A percentile compares a stretch with the other conserved stretches of the same genome.
phyloP scores from a whole-genome alignment of 2,329 filamentous ascomycete genomes.

The Pseudonectria foliicola region DNA sequence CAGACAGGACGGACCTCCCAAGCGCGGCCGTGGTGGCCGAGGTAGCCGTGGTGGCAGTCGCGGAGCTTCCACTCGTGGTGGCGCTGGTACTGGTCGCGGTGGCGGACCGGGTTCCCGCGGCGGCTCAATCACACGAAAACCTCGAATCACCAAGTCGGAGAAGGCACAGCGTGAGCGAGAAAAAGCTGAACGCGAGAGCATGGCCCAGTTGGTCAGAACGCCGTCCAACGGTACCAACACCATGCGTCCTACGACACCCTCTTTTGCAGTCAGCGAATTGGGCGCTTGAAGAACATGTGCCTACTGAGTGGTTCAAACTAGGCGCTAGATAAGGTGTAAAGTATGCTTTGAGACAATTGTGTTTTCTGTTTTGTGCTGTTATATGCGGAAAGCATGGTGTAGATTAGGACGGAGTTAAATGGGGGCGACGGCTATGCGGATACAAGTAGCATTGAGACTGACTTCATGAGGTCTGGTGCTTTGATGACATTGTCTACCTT shows the following conservation, averaged over 20 bases:
- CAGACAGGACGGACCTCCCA: constrained; percentile 67
- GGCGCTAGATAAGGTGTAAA: too few species aligned
- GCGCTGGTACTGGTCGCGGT: constrained; percentile 36
- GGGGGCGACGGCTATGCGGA: too few species aligned
- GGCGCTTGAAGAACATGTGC: constrained; percentile 19
- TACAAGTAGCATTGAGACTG: too few species aligned
- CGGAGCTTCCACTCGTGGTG: constrained; percentile 54
- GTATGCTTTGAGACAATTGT: background rate
- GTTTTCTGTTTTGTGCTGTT: background rate
- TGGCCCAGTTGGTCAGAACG: constrained; percentile 34
- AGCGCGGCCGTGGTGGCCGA: constrained; percentile 53
- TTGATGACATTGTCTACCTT: background rate
- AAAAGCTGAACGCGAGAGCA: constrained; percentile 64
- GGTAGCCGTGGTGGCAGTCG: constrained; percentile 49
- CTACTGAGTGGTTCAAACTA: too few species aligned
- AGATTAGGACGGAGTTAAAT: background rate
- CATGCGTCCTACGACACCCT: constrained; percentile 31
- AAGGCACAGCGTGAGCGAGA: constrained; percentile 75
- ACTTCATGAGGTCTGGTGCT: background rate
- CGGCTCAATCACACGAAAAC: constrained; percentile 68
- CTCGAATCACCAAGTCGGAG: constrained; percentile 79
- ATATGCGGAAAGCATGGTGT: constrained; percentile 1
- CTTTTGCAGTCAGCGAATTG: constrained; percentile 31
- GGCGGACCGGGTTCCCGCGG: constrained; percentile 65
- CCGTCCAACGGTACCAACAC: constrained; percentile 29